Percentiles rank a stretch among this genome's conserved stretches.
Evolutionary conservation across 192 early-diverging fungal species (phyloP).

Genomic region (Jimgerdemannia lactiflua): DNA sequence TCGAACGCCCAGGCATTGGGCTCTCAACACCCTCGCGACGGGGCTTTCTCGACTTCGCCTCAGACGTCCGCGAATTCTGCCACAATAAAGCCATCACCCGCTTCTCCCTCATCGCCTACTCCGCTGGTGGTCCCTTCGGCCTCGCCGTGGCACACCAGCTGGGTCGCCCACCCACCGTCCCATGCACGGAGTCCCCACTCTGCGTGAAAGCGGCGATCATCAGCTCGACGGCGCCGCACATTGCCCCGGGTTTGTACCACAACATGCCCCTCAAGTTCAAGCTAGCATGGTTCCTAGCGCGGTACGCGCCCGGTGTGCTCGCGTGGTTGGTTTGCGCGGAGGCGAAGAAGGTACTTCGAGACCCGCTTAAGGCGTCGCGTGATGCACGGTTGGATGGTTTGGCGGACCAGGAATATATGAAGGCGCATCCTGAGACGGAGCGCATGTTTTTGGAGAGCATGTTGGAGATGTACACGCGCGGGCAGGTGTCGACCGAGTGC

Average conservation of each 20-base stretch:
- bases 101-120: conserved; percentile 15
- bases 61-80: conserved; percentile 17
- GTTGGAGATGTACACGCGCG: conserved; percentile 14
- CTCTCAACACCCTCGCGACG: conserved; percentile 16
- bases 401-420: conserved; percentile 3
- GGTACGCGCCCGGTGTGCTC: conserved; percentile 1
- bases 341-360: neutral
- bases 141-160: conserved; percentile 9
- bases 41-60: conserved; percentile 14
- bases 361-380: conserved; percentile 6
- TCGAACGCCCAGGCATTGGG: conserved; percentile 22
- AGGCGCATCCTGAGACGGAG: conserved; percentile 4
- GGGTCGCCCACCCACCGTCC: neutral
- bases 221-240: conserved; percentile 14
- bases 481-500: conserved; percentile 13
- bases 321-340: conserved; percentile 9
- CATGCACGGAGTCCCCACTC: neutral
- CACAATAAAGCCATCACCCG: conserved; percentile 9
- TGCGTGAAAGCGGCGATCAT: conserved; percentile 13
- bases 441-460: conserved; percentile 9
- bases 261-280: conserved; percentile 15
- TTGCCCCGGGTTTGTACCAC: neutral
- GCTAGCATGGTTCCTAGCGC: conserved; percentile 19
- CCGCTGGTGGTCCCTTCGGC: conserved; percentile 17
- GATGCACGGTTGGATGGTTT: neutral